These are phyloP conservation scores for Magnaporthiopsis rhizophila DNA, from an alignment of 2,329 filamentous ascomycete species.

Conservation along the genomic window DNA sequence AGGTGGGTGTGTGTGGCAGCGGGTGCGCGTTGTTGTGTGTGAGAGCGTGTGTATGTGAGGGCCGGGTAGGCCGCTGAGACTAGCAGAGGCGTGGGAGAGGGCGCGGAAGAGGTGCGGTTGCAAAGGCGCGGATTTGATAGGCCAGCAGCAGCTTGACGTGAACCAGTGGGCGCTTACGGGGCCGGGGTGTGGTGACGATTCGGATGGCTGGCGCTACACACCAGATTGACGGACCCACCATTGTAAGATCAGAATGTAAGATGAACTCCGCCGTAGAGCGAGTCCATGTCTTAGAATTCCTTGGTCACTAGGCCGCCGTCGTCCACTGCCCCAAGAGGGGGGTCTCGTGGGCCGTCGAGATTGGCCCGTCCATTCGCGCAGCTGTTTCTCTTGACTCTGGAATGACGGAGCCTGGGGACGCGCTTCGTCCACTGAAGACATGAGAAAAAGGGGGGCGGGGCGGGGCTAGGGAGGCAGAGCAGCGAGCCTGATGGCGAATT, in stretches of 20 bases:
- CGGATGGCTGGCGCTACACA: slow-evolving; percentile 36
- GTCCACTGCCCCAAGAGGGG: slow-evolving; percentile 25
- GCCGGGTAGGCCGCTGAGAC: slow-evolving; percentile 2
- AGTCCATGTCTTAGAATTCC: slow-evolving; percentile 39
- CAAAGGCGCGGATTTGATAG: slow-evolving; percentile 31
- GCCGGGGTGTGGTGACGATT: slow-evolving; percentile 30
- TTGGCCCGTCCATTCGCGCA: slow-evolving; percentile 21
- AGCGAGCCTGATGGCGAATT: background rate
- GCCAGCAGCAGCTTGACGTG: slow-evolving; percentile 26
- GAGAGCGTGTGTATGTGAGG: background rate
- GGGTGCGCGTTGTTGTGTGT: background rate
- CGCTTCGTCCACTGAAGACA: background rate
- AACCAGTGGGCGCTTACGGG: slow-evolving; percentile 42
- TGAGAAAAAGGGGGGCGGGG: background rate
- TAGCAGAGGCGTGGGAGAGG: slow-evolving; percentile 8
- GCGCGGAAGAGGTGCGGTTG: slow-evolving; percentile 16
- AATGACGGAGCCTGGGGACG: background rate
- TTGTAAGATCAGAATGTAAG: slow-evolving; percentile 25
- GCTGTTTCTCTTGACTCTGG: slow-evolving; percentile 7
- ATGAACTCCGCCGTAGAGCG: slow-evolving; percentile 32
- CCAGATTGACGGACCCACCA: slow-evolving; percentile 30
- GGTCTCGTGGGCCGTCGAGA: slow-evolving; percentile 33
- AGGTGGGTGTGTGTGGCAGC: background rate
- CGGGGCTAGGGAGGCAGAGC: background rate
- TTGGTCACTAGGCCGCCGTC: slow-evolving; percentile 24